phyloP scores from a whole-genome alignment of 495 filamentous ascomycete genomes.

The Lindgomyces ingoldianus region DNA sequence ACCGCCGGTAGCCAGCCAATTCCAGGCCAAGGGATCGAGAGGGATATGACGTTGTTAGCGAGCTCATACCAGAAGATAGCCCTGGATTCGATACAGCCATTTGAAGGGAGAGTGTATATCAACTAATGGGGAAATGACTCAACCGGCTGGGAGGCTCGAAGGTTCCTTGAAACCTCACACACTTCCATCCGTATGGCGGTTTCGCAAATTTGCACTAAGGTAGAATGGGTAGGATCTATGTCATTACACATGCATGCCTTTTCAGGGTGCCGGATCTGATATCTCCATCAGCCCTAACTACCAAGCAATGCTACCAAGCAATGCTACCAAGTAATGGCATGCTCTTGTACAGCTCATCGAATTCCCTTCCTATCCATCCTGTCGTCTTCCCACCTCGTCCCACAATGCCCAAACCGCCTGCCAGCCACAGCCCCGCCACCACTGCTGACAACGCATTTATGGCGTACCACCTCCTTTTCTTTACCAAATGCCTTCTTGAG shows the following conservation, averaged over 20 bases:
- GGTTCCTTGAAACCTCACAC: neutral
- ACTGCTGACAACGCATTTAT: constrained; percentile 64
- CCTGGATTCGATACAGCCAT: constrained; percentile 12
- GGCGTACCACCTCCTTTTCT: constrained; percentile 65
- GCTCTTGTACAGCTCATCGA: constrained; percentile 66
- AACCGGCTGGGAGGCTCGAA: neutral
- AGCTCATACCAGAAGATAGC: constrained; percentile 20
- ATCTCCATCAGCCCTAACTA: neutral
- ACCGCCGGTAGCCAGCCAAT: too few relatives aligned
- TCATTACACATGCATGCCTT: neutral
- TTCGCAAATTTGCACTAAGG: neutral
- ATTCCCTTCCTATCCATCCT: constrained; percentile 79
- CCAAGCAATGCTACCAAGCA: neutral
- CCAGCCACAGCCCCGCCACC: constrained; percentile 70
- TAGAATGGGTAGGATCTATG: neutral
- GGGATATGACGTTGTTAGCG: constrained; percentile 18
- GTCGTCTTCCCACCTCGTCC: constrained; percentile 66
- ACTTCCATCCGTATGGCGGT: neutral
- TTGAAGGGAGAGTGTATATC: constrained; percentile 26
- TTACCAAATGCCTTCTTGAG: constrained; percentile 53
- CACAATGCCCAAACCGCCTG: constrained; percentile 75
- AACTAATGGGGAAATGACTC: constrained; percentile 20
- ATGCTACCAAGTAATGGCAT: constrained; percentile 54
- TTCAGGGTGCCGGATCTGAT: neutral
- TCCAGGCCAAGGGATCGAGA: too few relatives aligned